Percentiles rank a stretch among this genome's conserved stretches.
Evolutionary conservation across 1,284 basidiomycete genomes (phyloP).

Genomic region (Rhodotorula mucilaginosa): DNA sequence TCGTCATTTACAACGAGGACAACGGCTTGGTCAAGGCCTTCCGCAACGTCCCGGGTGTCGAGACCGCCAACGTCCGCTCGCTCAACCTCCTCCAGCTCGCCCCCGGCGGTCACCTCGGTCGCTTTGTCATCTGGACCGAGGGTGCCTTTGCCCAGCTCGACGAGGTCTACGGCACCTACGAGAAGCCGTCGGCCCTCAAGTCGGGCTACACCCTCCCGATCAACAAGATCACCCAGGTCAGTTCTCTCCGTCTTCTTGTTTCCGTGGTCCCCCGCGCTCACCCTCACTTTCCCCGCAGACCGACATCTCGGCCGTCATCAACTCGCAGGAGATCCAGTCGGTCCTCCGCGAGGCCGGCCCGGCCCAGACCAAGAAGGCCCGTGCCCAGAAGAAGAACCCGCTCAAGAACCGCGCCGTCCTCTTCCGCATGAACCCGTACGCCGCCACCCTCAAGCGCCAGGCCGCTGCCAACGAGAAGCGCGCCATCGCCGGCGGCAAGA

Average conservation of each 20-base stretch:
- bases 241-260: neutral
- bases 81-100: conserved; percentile 99
- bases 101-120: conserved; percentile 97
- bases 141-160: conserved; percentile 89
- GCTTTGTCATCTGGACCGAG: conserved; percentile 99
- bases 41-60: conserved; percentile 98
- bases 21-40: conserved; percentile 97
- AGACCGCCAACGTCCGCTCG: conserved; percentile 89
- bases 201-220: conserved; percentile 91
- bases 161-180: conserved; percentile 90
- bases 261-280: neutral
- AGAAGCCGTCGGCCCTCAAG: conserved; percentile 81
- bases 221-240: conserved; percentile 83
- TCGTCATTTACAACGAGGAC: conserved; percentile 97
- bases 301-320: conserved; percentile 63
- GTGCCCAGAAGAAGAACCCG: conserved; percentile 99
- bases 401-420: conserved; percentile 64
- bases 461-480: conserved; percentile 26
- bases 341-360: conserved; percentile 78
- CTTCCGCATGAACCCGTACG: conserved; percentile 99
- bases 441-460: conserved; percentile 48
- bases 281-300: neutral
- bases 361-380: conserved; percentile 82
- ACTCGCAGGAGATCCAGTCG: conserved; percentile 88
- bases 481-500: conserved; percentile 16